phyloP scores from a whole-genome alignment of 805 yeast species.

The Maudiozyma barnettii region DNA sequence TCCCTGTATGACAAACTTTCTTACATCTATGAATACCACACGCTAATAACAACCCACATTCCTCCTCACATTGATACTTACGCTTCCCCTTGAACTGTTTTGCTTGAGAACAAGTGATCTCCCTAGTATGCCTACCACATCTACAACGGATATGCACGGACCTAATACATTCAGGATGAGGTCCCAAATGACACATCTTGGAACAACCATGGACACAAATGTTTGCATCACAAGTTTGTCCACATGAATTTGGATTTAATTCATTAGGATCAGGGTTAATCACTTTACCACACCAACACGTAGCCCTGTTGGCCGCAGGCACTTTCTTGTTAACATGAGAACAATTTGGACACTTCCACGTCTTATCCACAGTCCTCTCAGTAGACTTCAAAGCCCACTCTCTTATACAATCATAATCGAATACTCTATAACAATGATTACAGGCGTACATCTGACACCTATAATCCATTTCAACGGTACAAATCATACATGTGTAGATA shows the following conservation, averaged over 20 bases:
- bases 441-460: conserved; percentile 73
- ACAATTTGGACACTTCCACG: conserved; percentile 82
- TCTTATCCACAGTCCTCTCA: conserved; percentile 46
- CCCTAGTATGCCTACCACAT: conserved; percentile 62
- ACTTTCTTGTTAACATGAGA: conserved; percentile 40
- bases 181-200: conserved; percentile 78
- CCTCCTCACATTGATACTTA: conserved; percentile 38
- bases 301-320: conserved; percentile 36
- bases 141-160: conserved; percentile 57
- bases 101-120: conserved; percentile 65
- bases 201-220: conserved; percentile 69
- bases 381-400: conserved; percentile 82
- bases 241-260: conserved; percentile 77
- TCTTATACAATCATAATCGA: conserved; percentile 73
- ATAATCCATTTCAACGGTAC: conserved; percentile 72
- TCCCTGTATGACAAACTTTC: conserved; percentile 62
- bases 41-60: conserved; percentile 56
- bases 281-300: conserved; percentile 84
- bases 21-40: conserved; percentile 64
- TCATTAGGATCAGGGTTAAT: conserved; percentile 53
- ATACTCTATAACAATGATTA: conserved; percentile 64
- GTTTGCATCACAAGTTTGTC: conserved; percentile 62
- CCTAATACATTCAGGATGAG: conserved; percentile 75
- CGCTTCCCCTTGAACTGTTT: conserved; percentile 45
- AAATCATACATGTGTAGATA: conserved; percentile 75